A percentile compares a stretch with the other conserved stretches of the same genome.
Conservation (phyloP, 495 filamentous ascomycete species). For the Parmelia sp. region DNA sequence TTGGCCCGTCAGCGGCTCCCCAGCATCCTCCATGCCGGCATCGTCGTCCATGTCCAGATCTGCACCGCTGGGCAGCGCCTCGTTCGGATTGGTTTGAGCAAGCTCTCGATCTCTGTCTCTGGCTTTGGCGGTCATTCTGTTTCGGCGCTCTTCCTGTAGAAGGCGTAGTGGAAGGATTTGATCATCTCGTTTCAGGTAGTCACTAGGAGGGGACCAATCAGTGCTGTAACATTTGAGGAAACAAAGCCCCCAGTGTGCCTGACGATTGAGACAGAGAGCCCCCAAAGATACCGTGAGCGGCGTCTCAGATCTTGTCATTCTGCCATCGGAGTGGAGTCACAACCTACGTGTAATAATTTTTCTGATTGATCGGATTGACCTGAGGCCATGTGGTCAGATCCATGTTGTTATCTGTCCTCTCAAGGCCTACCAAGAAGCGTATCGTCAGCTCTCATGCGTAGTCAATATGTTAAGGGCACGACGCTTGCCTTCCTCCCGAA, state of each 20-base stretch:
- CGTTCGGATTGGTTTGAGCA: slow-evolving; percentile 54
- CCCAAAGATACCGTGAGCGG: background rate
- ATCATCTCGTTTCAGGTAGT: slow-evolving; percentile 97
- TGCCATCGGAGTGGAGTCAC: background rate
- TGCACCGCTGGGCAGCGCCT: slow-evolving; percentile 39
- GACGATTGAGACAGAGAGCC: background rate
- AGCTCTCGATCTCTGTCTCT: slow-evolving; percentile 82
- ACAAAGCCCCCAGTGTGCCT: background rate
- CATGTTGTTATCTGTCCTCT: slow-evolving; percentile 96
- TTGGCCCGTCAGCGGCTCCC: slow-evolving; percentile 50
- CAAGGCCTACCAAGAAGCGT: slow-evolving; percentile 57
- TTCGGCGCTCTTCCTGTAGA: slow-evolving; percentile 73
- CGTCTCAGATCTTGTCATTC: background rate
- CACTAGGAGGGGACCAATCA: slow-evolving; percentile 42
- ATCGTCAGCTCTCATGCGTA: slow-evolving; percentile 1
- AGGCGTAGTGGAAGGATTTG: slow-evolving; percentile 84
- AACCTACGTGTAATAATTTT: slow-evolving; percentile 97
- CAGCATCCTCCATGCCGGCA: slow-evolving; percentile 60
- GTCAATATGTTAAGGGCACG: background rate
- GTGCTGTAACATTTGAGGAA: background rate
- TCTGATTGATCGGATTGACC: slow-evolving; percentile 89
- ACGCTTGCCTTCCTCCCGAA: slow-evolving; percentile 55
- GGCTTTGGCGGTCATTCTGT: slow-evolving; percentile 71
- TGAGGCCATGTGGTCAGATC: slow-evolving; percentile 91
- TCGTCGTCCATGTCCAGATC: slow-evolving; percentile 55